Evolutionary conservation across 78 protist genomes (phyloP).

Genomic region (Emiliania huxleyi): DNA sequence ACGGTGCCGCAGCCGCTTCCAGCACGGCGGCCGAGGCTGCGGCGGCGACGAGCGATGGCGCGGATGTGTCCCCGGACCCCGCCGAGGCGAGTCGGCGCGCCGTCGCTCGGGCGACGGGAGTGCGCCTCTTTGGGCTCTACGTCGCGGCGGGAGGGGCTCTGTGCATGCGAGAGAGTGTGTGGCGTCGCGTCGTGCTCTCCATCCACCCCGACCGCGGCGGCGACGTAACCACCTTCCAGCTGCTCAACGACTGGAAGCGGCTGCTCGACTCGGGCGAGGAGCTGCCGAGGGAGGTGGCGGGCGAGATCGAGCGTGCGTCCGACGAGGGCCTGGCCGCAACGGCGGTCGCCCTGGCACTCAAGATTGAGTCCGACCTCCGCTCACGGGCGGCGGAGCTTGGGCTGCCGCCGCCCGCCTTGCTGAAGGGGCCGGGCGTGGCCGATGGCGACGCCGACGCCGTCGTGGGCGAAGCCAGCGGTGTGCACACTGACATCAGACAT

Average conservation of each 20-base stretch:
- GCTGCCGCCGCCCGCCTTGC: too few relatives aligned
- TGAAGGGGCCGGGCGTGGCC: too few relatives aligned
- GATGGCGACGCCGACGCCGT: too few relatives aligned
- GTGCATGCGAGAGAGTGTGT: not conserved
- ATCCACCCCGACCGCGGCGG: not conserved
- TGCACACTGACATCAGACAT: too few relatives aligned
- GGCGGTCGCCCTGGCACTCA: not conserved
- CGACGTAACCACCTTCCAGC: not conserved
- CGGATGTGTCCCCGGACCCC: not conserved
- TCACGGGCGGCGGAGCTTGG: not conserved
- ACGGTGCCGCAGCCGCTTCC: too few relatives aligned
- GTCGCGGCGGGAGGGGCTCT: not conserved
- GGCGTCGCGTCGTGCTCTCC: not conserved
- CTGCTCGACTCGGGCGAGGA: not conserved
- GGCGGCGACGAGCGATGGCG: not conserved
- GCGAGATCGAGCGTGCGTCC: not conserved
- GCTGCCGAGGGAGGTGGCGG: not conserved
- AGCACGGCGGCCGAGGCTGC: not conserved
- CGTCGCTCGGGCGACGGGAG: not conserved
- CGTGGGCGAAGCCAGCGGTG: too few relatives aligned
- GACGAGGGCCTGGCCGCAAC: not conserved
- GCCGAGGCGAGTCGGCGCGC: not conserved
- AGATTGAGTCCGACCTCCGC: not conserved
- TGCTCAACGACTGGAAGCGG: not conserved
- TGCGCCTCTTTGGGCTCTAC: not conserved